These are phyloP conservation scores for Candida berthetii DNA, from an alignment of 805 yeast genomes.

Conservation along the genomic window DNA sequence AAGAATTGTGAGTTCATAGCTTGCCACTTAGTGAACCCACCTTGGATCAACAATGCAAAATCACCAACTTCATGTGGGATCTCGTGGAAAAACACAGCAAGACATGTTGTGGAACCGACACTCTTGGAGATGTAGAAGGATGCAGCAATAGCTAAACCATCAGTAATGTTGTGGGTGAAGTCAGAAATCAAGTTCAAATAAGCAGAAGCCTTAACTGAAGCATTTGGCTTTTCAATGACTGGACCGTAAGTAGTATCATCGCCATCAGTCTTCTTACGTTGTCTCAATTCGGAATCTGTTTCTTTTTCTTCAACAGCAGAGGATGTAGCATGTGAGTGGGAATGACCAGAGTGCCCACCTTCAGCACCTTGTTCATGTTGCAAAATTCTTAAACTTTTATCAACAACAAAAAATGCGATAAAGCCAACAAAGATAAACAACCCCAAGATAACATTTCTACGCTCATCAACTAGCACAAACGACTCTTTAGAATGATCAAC, in stretches of 20 bases:
- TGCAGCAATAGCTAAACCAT: slow-evolving; percentile 70
- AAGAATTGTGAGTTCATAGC: slow-evolving; percentile 64
- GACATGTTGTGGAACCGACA: slow-evolving; percentile 62
- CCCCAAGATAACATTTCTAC: slow-evolving; percentile 43
- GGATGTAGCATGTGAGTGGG: slow-evolving; percentile 32
- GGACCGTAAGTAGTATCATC: slow-evolving; percentile 16
- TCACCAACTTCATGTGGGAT: slow-evolving; percentile 82
- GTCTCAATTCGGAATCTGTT: slow-evolving; percentile 8
- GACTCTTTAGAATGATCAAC: slow-evolving; percentile 31
- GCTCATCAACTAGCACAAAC: slow-evolving; percentile 46
- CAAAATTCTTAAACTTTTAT: slow-evolving; percentile 50
- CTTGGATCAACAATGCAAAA: slow-evolving; percentile 63
- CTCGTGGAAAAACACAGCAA: slow-evolving; percentile 72
- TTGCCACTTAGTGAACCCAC: slow-evolving; percentile 60
- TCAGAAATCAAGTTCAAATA: slow-evolving; percentile 65
- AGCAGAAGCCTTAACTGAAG: slow-evolving; percentile 39
- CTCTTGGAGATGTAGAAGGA: slow-evolving; percentile 55
- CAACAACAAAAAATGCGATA: slow-evolving; percentile 52
- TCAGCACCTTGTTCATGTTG: slow-evolving; percentile 27
- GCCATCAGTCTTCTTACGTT: slow-evolving; percentile 18
- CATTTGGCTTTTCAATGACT: slow-evolving; percentile 26
- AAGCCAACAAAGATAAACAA: slow-evolving; percentile 56
- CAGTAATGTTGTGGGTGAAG: slow-evolving; percentile 69
- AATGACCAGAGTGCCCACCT: slow-evolving; percentile 20
- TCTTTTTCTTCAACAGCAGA: slow-evolving; percentile 5